phyloP scores from a whole-genome alignment of 2,329 filamentous ascomycete genomes.

The Claviceps humidiphila region DNA sequence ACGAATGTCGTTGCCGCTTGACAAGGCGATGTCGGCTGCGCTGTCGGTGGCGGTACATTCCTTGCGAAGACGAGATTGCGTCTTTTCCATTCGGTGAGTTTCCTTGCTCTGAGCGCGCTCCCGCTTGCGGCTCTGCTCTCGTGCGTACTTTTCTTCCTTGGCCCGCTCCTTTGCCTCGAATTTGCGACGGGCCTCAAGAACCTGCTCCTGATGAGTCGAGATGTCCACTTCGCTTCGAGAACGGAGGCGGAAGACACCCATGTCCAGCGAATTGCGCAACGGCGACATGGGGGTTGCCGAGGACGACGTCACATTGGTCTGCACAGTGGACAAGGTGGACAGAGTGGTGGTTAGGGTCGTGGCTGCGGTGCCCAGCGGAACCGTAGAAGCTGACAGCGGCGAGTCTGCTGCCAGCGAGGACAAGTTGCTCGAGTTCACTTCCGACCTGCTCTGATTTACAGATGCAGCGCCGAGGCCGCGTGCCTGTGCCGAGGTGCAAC shows the following conservation, averaged over 20 bases:
- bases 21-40: slow-evolving; percentile 19
- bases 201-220: slow-evolving; percentile 39
- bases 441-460: slow-evolving; percentile 30
- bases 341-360: slow-evolving; percentile 5
- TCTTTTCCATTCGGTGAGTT: slow-evolving; percentile 36
- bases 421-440: slow-evolving; percentile 27
- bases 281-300: slow-evolving; percentile 32
- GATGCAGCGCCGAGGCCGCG: slow-evolving; percentile 28
- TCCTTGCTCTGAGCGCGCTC: slow-evolving; percentile 47
- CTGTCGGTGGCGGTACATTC: slow-evolving; percentile 18
- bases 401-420: slow-evolving; percentile 21
- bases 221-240: slow-evolving; percentile 47
- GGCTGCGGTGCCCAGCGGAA: slow-evolving; percentile 13
- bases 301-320: slow-evolving; percentile 13
- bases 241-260: slow-evolving; percentile 43
- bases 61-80: slow-evolving; percentile 28
- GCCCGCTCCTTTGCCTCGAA: slow-evolving; percentile 48
- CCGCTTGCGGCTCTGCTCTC: slow-evolving; percentile 42
- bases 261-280: slow-evolving; percentile 45
- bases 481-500: slow-evolving; percentile 15
- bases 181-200: slow-evolving; percentile 47
- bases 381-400: slow-evolving; percentile 16
- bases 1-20: slow-evolving; percentile 18
- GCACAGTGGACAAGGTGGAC: slow-evolving; percentile 13
- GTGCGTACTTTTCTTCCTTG: slow-evolving; percentile 50